Evolutionary conservation across 1,284 basidiomycete genomes (phyloP).

Genomic region (Heimioporus retisporus): DNA sequence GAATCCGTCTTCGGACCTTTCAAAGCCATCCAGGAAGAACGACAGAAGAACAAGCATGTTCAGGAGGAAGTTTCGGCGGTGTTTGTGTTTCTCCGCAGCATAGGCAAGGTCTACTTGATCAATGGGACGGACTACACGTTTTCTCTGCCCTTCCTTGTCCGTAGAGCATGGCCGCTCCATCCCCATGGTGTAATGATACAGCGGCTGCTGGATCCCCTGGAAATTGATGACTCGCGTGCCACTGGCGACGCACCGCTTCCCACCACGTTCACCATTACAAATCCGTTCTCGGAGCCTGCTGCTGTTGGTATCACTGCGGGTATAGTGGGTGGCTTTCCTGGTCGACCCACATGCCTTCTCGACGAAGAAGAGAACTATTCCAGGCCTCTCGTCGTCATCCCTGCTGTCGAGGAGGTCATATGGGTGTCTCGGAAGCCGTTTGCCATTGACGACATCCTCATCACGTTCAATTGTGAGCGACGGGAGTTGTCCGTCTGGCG

Average conservation of each 20-base stretch:
- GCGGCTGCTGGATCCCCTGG: slow-evolving; percentile 73
- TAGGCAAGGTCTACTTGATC: slow-evolving; percentile 78
- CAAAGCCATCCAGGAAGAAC: slow-evolving; percentile 40
- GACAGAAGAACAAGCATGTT: slow-evolving; percentile 42
- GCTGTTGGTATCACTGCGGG: slow-evolving; percentile 72
- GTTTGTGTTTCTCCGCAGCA: slow-evolving; percentile 83
- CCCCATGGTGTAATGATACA: slow-evolving; percentile 85
- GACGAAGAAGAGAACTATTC: slow-evolving; percentile 65
- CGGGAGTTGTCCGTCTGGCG: slow-evolving; percentile 73
- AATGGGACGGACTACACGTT: slow-evolving; percentile 84
- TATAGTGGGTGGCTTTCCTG: slow-evolving; percentile 59
- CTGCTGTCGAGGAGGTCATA: slow-evolving; percentile 70
- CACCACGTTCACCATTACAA: slow-evolving; percentile 81
- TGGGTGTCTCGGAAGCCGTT: slow-evolving; percentile 64
- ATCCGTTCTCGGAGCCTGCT: slow-evolving; percentile 80
- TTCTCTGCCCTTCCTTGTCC: slow-evolving; percentile 85
- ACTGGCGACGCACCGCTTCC: slow-evolving; percentile 75
- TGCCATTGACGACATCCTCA: slow-evolving; percentile 58
- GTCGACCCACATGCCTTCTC: slow-evolving; percentile 52
- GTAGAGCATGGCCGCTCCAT: slow-evolving; percentile 81
- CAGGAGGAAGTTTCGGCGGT: slow-evolving; percentile 62
- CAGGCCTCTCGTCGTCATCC: slow-evolving; percentile 60
- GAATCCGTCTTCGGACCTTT: slow-evolving; percentile 72
- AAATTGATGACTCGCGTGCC: slow-evolving; percentile 72
- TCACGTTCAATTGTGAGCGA: slow-evolving; percentile 66